Base-by-base conservation (phyloP, 768 basidiomycete genomes). In the Pulveroboletus sp. region DNA sequence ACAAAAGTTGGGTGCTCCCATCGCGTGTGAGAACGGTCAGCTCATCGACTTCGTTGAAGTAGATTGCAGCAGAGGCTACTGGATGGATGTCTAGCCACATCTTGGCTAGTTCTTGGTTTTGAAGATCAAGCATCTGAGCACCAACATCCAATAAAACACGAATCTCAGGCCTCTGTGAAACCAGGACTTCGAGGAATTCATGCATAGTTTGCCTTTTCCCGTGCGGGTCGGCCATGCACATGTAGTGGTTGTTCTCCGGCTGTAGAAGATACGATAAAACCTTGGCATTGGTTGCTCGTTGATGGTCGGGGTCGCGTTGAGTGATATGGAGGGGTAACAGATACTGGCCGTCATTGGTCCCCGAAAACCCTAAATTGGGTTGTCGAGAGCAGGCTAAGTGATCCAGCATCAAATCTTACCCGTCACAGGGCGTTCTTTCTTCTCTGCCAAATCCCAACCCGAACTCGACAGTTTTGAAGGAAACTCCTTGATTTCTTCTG, bases 91-190 rank as follows among this genome's bases (percentile, higher is more conserved):
- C 39, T 4, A 80, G 64, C 79, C 78, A 80, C 4, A 52, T 40
- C n/a, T 47, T 34, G 8, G 66, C 73, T 1, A 80, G 41, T 17
- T 74, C 65, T 3, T 57, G 40, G 48, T 76, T 80, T 25, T 62
- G 60, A 45, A 76, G 58, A 39, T 78, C 76, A n/a, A 80, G 63
- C 62, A 80, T 75, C 55, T 80, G 78, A 0, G 79, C 79, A 2
- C 78, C 79, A 10, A 80, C 75, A 49, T 80, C 78, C 10, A 80
- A 58, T 17, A 80, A 58, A 8, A 79, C 75, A 25, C 65, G 66
- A 14, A 78, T 61, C 10, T 64, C 51, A 3, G 69, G 71, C 0
- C 40, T 45, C 42, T 73, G 64, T 7, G 49, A 17, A 7, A 69
- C 62, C 6, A 79, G 16, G 24, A 57, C 40, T 5, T 55, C 32